Evolutionary conservation across 2,329 filamentous ascomycete genomes (phyloP).

Genomic region (Neocatenulostroma microsporum): DNA sequence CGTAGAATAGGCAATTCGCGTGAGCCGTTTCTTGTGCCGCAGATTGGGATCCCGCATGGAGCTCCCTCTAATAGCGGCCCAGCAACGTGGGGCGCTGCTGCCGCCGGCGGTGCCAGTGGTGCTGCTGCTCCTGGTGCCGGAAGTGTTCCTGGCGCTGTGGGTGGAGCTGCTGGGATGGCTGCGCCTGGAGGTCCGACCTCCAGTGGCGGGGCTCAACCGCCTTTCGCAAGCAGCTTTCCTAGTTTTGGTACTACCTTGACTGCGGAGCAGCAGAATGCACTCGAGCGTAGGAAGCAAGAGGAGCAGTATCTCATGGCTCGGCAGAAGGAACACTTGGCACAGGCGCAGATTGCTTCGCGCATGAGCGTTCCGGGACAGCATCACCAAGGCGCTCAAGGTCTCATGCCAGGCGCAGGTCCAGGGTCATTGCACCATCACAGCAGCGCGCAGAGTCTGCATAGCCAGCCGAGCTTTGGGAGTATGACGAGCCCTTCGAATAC

Average conservation of each 20-base stretch:
- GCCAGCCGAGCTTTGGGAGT: constrained; percentile 91
- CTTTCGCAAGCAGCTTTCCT: constrained; percentile 87
- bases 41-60: constrained; percentile 91
- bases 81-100: constrained; percentile 35
- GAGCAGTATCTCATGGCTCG: constrained; percentile 96
- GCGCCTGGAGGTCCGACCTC: constrained; percentile 22
- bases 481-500: constrained; percentile 76
- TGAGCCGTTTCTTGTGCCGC: constrained; percentile 93
- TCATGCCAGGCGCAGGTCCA: constrained; percentile 23
- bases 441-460: constrained; percentile 91
- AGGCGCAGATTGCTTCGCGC: constrained; percentile 70
- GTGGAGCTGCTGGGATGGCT: constrained; percentile 6
- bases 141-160: too few relatives aligned
- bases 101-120: constrained; percentile 1
- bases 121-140: constrained; percentile 8
- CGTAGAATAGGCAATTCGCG: constrained; percentile 96
- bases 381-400: constrained; percentile 21
- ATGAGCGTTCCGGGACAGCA: constrained; percentile 54
- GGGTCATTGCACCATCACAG: constrained; percentile 80
- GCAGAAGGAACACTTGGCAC: constrained; percentile 85
- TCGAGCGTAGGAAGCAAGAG: constrained; percentile 94
- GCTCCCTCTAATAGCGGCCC: constrained; percentile 49
- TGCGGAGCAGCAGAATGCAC: constrained; percentile 93
- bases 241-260: constrained; percentile 95
- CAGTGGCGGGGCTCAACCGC: constrained; percentile 53